These are phyloP conservation scores for Aechmea fasciata DNA, from an alignment of 176 grass and related monocot species.

Conservation along the genomic window DNA sequence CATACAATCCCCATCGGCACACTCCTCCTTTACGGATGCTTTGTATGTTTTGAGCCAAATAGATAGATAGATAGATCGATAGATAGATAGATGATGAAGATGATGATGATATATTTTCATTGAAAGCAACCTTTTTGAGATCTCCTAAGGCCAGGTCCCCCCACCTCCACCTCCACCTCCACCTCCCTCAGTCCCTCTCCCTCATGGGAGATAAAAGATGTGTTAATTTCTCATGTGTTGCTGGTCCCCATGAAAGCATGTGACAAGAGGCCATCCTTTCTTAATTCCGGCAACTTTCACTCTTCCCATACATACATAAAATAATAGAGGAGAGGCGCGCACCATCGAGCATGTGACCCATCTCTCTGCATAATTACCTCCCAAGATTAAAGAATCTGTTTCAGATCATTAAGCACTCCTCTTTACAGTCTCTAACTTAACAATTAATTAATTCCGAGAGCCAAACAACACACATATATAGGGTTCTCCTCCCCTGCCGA, in stretches of 20 bases:
- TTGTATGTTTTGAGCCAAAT: too few relatives aligned
- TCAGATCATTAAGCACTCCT: not conserved
- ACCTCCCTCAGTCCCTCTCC: too few relatives aligned
- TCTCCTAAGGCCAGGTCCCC: constrained; percentile 8
- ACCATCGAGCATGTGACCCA: constrained; percentile 64
- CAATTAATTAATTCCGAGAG: constrained; percentile 1
- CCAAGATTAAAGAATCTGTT: constrained; percentile 30
- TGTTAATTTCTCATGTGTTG: constrained; percentile 64
- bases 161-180: not conserved
- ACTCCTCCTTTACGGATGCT: not conserved
- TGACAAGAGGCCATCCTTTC: constrained; percentile 39
- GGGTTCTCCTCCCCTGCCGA: constrained; percentile 35
- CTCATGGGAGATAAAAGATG: constrained; percentile 33
- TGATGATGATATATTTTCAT: too few relatives aligned
- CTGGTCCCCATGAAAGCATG: constrained; percentile 66
- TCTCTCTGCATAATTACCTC: constrained; percentile 45
- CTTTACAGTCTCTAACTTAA: not conserved
- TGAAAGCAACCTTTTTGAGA: constrained; percentile 24
- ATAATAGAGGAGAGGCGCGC: constrained; percentile 32
- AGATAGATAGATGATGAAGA: too few relatives aligned
- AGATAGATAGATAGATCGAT: too few relatives aligned
- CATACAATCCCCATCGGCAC: constrained; percentile 12
- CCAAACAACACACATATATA: constrained; percentile 14
- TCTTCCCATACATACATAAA: constrained; percentile 39
- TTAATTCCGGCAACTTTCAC: constrained; percentile 30